Percentiles rank a stretch among this genome's conserved stretches.
Conservation (phyloP, 2,329 filamentous ascomycete species). For the Myriosclerotinia duriaeana region DNA sequence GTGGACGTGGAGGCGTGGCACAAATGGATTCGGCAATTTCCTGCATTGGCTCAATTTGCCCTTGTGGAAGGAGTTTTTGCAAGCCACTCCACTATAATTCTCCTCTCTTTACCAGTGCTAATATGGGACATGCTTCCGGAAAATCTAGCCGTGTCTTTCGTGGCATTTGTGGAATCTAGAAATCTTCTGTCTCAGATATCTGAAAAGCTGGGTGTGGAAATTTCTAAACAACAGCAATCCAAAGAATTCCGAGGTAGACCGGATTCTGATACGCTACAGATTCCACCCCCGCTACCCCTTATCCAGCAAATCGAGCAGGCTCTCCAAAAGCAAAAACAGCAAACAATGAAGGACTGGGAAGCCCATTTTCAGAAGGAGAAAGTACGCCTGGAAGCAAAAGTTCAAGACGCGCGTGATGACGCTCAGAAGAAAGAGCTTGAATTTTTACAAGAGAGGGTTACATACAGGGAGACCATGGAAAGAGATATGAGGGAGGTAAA, state of each 20-base stretch:
- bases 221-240: conserved; percentile 4
- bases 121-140: conserved; percentile 61
- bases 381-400: conserved; percentile 19
- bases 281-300: conserved; percentile 19
- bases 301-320: conserved; percentile 24
- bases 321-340: conserved; percentile 23
- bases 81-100: conserved; percentile 58
- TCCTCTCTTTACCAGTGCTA: conserved; percentile 59
- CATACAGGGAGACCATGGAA: conserved; percentile 14
- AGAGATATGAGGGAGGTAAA: conserved; percentile 21
- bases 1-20: conserved; percentile 60
- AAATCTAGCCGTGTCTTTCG: conserved; percentile 56
- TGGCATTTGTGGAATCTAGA: conserved; percentile 56
- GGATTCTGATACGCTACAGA: conserved; percentile 22
- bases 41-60: conserved; percentile 58
- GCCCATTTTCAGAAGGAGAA: conserved; percentile 20
- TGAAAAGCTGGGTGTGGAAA: conserved; percentile 6
- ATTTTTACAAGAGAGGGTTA: conserved; percentile 14
- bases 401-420: conserved; percentile 21
- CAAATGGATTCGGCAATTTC: conserved; percentile 56
- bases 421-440: conserved; percentile 23
- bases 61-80: conserved; percentile 62
- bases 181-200: conserved; percentile 25
- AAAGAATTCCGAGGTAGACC: conserved; percentile 17
- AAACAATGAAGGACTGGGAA: conserved; percentile 22